These are phyloP conservation scores for Trichocladium uniseriatum DNA, from an alignment of 495 filamentous ascomycete species.

Conservation along the genomic window DNA sequence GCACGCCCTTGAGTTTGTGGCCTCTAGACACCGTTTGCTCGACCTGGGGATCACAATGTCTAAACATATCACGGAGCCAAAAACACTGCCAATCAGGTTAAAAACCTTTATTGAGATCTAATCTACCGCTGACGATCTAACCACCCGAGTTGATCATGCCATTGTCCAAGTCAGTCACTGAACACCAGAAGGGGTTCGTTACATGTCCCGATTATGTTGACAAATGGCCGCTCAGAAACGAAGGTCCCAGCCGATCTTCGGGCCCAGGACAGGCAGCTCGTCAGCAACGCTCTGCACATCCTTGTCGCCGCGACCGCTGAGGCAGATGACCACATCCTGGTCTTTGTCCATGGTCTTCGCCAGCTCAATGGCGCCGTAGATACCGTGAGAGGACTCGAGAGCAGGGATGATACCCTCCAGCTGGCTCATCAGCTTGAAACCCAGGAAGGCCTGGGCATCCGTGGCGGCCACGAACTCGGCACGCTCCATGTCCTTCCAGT, in stretches of 20 bases:
- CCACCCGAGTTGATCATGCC: too few species aligned
- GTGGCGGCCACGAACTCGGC: conserved; percentile 88
- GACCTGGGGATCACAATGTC: too few species aligned
- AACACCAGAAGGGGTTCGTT: too few species aligned
- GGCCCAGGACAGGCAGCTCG: conserved; percentile 79
- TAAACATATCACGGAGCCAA: not conserved
- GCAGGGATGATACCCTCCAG: conserved; percentile 95
- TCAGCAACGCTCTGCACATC: conserved; percentile 98
- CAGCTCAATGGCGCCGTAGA: conserved; percentile 78
- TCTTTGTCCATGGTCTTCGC: conserved; percentile 87
- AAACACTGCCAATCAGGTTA: too few species aligned
- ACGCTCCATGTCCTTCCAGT: conserved; percentile 82
- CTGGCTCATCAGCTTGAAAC: conserved; percentile 75
- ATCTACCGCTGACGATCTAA: too few species aligned
- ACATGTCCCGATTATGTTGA: too few species aligned
- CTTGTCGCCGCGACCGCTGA: conserved; percentile 91
- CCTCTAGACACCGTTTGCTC: too few species aligned
- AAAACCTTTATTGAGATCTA: too few species aligned
- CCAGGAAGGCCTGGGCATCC: conserved; percentile 83
- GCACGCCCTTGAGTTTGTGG: too few species aligned
- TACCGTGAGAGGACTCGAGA: conserved; percentile 85
- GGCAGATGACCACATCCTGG: conserved; percentile 86
- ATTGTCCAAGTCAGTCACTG: too few species aligned
- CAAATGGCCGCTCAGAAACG: conserved; percentile 50
- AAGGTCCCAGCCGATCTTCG: conserved; percentile 93